Percentiles rank a stretch among this genome's conserved stretches.
These are phyloP conservation scores for Pythium diclinum DNA, from an alignment of 352 stramenopile genomes.

Conservation along the genomic window DNA sequence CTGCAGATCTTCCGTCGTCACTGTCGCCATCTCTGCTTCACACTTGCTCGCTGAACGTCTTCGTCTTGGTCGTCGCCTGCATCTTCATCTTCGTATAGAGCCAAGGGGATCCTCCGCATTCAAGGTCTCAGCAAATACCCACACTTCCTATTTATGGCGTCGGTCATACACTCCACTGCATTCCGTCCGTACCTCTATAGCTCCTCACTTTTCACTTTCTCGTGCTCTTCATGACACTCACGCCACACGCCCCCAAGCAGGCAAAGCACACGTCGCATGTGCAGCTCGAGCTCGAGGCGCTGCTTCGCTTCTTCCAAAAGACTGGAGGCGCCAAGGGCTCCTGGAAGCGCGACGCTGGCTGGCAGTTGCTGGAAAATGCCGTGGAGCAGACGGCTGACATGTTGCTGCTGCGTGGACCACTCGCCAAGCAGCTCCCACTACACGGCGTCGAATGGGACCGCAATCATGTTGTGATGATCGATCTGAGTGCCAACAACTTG, in stretches of 20 bases:
- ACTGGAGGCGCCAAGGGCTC: constrained; percentile 35
- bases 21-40: background rate
- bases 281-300: constrained; percentile 44
- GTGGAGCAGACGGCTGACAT: constrained; percentile 24
- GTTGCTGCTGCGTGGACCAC: constrained; percentile 28
- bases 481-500: constrained; percentile 52
- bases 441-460: constrained; percentile 51
- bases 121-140: background rate
- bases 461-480: constrained; percentile 59
- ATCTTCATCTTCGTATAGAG: background rate
- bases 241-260: background rate
- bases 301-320: constrained; percentile 39
- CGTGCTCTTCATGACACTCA: constrained; percentile 9
- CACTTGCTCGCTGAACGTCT: background rate
- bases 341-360: constrained; percentile 43
- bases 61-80: background rate
- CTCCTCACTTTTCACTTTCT: background rate
- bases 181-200: background rate
- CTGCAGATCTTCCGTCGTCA: background rate
- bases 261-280: constrained; percentile 32
- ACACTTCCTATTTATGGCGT: background rate
- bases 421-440: constrained; percentile 38
- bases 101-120: background rate
- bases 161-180: background rate
- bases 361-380: constrained; percentile 28